These are phyloP conservation scores for Penicillium sp. DNA, from an alignment of 2,329 filamentous ascomycete genomes.

Conservation along the genomic window DNA sequence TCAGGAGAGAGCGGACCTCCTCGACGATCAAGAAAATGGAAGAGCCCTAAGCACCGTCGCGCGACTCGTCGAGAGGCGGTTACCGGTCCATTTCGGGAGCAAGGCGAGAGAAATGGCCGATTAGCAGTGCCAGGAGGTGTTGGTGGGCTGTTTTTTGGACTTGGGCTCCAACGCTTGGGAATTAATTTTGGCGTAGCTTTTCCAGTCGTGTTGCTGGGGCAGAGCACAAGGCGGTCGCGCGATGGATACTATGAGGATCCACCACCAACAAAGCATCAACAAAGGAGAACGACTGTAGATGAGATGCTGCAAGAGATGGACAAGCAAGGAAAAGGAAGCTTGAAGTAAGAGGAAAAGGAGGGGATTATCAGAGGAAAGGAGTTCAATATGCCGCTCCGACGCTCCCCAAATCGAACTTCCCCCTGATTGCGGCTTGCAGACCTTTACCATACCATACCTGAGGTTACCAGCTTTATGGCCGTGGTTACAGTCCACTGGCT, in stretches of 20 bases:
- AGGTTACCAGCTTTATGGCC: not conserved
- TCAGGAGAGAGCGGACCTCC: slow-evolving; percentile 30
- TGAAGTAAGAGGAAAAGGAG: not conserved
- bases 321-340: not conserved
- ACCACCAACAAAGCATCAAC: slow-evolving; percentile 17
- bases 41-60: slow-evolving; percentile 41
- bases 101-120: slow-evolving; percentile 18
- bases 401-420: slow-evolving; percentile 6
- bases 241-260: slow-evolving; percentile 20
- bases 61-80: slow-evolving; percentile 36
- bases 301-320: not conserved
- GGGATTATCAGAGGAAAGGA: slow-evolving; percentile 8
- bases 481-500: not conserved
- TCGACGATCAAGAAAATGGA: slow-evolving; percentile 29
- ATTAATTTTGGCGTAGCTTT: slow-evolving; percentile 28
- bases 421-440: slow-evolving; percentile 19
- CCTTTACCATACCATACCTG: slow-evolving; percentile 14
- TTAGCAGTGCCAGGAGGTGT: slow-evolving; percentile 10
- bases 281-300: not conserved
- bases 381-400: slow-evolving; percentile 16
- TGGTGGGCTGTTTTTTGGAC: slow-evolving; percentile 9
- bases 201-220: slow-evolving; percentile 27
- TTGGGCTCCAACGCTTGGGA: slow-evolving; percentile 10
- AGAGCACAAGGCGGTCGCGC: slow-evolving; percentile 30
- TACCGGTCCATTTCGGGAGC: slow-evolving; percentile 45